Evolutionary conservation across 495 filamentous ascomycete species (phyloP).

Genomic region (Daldinia vernicosa): DNA sequence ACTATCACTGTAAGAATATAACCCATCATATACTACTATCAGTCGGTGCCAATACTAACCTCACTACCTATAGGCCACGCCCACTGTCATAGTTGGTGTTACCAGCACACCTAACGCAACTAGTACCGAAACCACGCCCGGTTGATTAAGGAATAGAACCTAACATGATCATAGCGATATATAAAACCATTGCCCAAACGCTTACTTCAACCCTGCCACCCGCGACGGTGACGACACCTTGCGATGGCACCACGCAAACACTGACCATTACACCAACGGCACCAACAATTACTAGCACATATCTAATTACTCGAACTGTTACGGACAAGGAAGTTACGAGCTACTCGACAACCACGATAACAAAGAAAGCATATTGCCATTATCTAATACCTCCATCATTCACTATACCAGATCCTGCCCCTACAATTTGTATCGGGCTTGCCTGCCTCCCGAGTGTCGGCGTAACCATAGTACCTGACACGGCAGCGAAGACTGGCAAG

Average conservation of each 20-base stretch:
- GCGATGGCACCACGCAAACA: conserved; percentile 51
- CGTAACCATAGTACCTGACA: conserved; percentile 13
- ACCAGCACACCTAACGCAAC: conserved; percentile 52
- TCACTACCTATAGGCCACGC: conserved; percentile 46
- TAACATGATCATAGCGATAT: conserved; percentile 43
- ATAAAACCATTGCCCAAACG: conserved; percentile 49
- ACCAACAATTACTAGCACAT: conserved; percentile 46
- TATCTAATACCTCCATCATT: conserved; percentile 42
- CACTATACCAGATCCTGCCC: conserved; percentile 21
- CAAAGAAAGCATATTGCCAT: conserved; percentile 50
- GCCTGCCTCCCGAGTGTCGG: conserved; percentile 27
- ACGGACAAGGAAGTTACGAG: conserved; percentile 52
- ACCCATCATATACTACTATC: background rate
- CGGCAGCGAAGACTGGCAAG: conserved; percentile 17
- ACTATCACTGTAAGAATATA: conserved; percentile 48
- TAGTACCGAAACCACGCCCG: conserved; percentile 39
- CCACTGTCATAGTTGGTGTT: conserved; percentile 51
- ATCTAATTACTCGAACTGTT: conserved; percentile 48
- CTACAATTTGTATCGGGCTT: conserved; percentile 38
- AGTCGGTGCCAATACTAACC: background rate
- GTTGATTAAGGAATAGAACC: background rate
- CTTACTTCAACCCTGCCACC: conserved; percentile 51
- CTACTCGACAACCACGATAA: conserved; percentile 46
- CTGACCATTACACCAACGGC: conserved; percentile 49
- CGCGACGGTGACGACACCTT: conserved; percentile 47